Base-by-base conservation (phyloP, 352 stramenopile genomes). In the Phytophthora capsici region DNA sequence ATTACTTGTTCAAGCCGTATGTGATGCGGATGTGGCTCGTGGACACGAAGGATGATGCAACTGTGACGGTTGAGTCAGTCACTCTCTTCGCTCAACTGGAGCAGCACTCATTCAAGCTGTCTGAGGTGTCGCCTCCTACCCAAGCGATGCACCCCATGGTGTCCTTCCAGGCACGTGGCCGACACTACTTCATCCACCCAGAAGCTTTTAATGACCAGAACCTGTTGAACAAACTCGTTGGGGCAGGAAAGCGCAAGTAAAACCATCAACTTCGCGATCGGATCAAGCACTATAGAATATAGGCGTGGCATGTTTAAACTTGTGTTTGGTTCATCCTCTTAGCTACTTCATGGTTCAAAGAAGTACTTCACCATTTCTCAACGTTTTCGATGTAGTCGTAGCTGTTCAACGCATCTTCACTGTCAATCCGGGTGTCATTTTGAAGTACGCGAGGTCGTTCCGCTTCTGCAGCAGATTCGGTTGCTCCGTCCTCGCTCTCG, bases 1-100 rank as follows among this genome's bases (percentile, higher is more conserved):
- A 94, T 67, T 72, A 86, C 47, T 71, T 95, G 40, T 95, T 95
- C 73, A 89, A 93, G 79, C 88, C 88, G 34, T 95, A 94, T 57
- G 83, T 92, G 38, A 80, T 93, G 53, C 78, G 73, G 50, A 93
- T 95, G 86, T 95, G 88, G 88, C 34, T 90, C 20, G 22, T 62
- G 37, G 53, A 55, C 26, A 6, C 61, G 7, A 56, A 46, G 2
- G 52, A 63, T 9, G 78, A 89, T 34, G 44, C 57, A 14, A 69
- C 66, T 4, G 65, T 94, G 32, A 91, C 73, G 13, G 84, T 90
- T 23, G 80, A 93, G 72, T 90, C 84, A 1, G 51, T 93, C 34
- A 89, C 85, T 57, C 57, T 95, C 55, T 77, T 94, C 26, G 84
- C 85, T 56, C 78, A 82, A 55, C 62, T 80, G 51, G 75, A 69